A percentile compares a stretch with the other conserved stretches of the same genome.
These are phyloP conservation scores for Malus hybrid DNA, from an alignment of 331 rosid genomes.

Conservation along the genomic window DNA sequence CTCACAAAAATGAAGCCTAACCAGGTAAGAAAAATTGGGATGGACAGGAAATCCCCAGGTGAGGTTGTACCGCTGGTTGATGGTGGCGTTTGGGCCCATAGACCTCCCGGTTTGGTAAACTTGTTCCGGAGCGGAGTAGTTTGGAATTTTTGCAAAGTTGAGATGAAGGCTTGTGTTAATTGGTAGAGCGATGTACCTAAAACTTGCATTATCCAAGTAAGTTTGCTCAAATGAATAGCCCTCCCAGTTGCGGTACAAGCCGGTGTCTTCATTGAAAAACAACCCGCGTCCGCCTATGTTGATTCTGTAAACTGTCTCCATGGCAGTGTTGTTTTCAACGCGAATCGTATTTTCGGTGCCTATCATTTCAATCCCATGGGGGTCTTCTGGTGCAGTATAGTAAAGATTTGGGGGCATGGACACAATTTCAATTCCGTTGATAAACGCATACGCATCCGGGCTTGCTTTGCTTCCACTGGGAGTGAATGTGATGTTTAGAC, in stretches of 20 bases:
- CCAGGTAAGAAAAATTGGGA: not conserved
- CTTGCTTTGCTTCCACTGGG: not conserved
- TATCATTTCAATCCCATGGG: not conserved
- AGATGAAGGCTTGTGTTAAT: fast-evolving
- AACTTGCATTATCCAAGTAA: not conserved
- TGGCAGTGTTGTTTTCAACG: not conserved
- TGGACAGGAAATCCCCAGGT: not conserved
- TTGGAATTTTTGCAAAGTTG: not conserved
- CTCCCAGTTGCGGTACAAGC: conserved; percentile 21
- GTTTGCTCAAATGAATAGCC: fast-evolving
- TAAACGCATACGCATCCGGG: conserved; percentile 19
- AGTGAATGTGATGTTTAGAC: not conserved
- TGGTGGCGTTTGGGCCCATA: too few relatives aligned
- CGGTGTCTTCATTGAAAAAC: not conserved
- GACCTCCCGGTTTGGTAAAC: conserved; percentile 3
- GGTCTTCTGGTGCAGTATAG: not conserved
- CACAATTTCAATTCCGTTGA: conserved; percentile 33
- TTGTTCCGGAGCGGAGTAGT: not conserved
- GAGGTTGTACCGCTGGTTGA: not conserved
- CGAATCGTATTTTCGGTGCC: not conserved
- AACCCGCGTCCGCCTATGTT: not conserved
- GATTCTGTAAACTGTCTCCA: not conserved
- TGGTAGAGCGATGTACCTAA: fast-evolving
- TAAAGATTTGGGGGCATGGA: conserved; percentile 26
- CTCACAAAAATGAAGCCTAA: conserved; percentile 34